Conservation (phyloP, 345 rosid genomes). For the Linum tenue region DNA sequence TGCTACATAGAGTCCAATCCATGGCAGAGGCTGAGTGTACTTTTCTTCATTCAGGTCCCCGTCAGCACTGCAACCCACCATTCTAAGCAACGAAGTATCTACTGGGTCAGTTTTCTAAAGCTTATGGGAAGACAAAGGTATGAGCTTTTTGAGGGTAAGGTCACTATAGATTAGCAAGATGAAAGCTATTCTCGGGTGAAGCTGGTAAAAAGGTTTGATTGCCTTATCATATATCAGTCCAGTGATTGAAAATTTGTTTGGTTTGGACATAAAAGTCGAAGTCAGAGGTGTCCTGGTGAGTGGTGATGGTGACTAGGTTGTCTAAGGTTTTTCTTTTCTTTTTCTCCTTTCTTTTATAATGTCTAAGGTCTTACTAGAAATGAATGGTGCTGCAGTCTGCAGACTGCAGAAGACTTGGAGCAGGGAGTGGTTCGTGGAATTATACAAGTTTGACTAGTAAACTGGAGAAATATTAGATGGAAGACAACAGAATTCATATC, state of each 20-base stretch:
- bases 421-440: no score
- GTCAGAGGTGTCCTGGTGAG: neutral
- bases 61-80: constrained; percentile 52
- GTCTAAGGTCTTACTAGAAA: no score
- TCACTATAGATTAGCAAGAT: neutral
- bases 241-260: neutral
- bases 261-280: neutral
- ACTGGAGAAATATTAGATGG: no score
- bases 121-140: neutral
- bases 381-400: no score
- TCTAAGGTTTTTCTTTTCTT: neutral
- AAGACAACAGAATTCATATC: no score
- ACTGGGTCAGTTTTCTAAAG: neutral
- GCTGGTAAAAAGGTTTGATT: neutral
- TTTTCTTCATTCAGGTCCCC: constrained; percentile 51
- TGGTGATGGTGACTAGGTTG: neutral
- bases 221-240: neutral
- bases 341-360: no score
- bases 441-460: no score
- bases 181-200: neutral
- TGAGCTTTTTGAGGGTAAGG: neutral
- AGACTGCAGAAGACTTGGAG: no score
- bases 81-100: neutral
- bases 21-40: constrained; percentile 66
- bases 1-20: constrained; percentile 80